These are phyloP conservation scores for Metarhizium humberi DNA, from an alignment of 2,329 filamentous ascomycete species.

Conservation along the genomic window DNA sequence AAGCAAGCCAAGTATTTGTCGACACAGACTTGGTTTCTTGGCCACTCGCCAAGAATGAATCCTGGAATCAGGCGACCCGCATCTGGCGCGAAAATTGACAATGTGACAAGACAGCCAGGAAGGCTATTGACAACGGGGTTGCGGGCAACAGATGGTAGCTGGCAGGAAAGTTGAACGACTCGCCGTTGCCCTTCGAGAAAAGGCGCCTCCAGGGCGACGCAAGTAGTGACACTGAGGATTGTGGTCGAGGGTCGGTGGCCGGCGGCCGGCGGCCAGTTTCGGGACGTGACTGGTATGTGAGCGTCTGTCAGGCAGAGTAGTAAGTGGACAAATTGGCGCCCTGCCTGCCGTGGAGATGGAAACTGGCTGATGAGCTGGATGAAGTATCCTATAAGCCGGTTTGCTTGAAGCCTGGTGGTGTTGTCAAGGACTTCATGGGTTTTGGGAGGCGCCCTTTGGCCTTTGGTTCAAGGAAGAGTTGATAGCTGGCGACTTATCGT, in stretches of 20 bases:
- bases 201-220: slow-evolving; percentile 4
- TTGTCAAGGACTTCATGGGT: too few species aligned
- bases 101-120: background rate
- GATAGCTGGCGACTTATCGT: too few species aligned
- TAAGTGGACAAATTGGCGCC: too few species aligned
- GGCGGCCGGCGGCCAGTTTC: background rate
- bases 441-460: too few species aligned
- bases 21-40: background rate
- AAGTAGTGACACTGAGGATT: slow-evolving; percentile 2
- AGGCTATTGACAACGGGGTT: slow-evolving; percentile 2
- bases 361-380: too few species aligned
- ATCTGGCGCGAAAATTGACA: background rate
- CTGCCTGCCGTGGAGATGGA: too few species aligned
- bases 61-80: background rate
- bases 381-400: background rate
- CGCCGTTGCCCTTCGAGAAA: background rate
- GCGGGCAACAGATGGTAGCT: background rate
- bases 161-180: slow-evolving; percentile 1
- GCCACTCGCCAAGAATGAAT: background rate
- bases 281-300: background rate
- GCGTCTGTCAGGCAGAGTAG: too few species aligned
- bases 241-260: background rate
- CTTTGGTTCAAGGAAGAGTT: too few species aligned
- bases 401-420: background rate
- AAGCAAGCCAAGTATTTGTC: background rate